Evolutionary conservation across 768 basidiomycete species (phyloP).

Genomic region (Mycena galericulata): DNA sequence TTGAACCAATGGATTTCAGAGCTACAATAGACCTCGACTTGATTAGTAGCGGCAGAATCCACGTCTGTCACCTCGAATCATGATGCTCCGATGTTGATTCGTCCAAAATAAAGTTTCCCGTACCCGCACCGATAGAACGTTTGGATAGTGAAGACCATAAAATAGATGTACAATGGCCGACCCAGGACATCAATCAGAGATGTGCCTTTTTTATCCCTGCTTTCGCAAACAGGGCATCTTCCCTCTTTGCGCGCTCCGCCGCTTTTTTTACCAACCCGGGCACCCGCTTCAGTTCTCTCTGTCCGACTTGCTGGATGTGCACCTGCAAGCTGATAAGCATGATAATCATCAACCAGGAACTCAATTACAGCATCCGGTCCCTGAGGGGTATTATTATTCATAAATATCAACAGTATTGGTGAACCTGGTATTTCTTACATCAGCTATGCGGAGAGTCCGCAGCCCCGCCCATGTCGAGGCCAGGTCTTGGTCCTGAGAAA

Average conservation of each 20-base stretch:
- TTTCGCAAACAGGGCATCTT: constrained; percentile 69
- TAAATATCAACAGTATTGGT: constrained; percentile 18
- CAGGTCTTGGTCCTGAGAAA: constrained; percentile 90
- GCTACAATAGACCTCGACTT: too few relatives aligned
- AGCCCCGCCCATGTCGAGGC: constrained; percentile 83
- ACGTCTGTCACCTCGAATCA: not conserved
- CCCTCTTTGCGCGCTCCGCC: constrained; percentile 68
- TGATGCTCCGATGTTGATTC: too few relatives aligned
- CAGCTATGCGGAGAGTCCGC: constrained; percentile 89
- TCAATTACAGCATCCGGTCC: constrained; percentile 78
- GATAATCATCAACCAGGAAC: constrained; percentile 5
- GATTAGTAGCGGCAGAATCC: not conserved
- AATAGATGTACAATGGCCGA: not conserved
- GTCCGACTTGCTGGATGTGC: constrained; percentile 96
- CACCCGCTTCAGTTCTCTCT: constrained; percentile 86
- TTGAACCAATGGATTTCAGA: too few relatives aligned
- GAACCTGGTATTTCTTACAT: constrained; percentile 59
- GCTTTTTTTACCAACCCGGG: constrained; percentile 67
- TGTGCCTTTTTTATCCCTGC: constrained; percentile 67
- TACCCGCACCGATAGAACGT: too few relatives aligned
- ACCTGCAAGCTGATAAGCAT: constrained; percentile 58
- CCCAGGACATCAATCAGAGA: constrained; percentile 47
- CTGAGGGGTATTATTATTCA: constrained; percentile 48
- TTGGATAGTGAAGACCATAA: too few relatives aligned
- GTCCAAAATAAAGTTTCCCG: too few relatives aligned